These are phyloP conservation scores for Tetrahymena thermophila DNA, from an alignment of 73 alveolate genomes.

Conservation along the genomic window DNA sequence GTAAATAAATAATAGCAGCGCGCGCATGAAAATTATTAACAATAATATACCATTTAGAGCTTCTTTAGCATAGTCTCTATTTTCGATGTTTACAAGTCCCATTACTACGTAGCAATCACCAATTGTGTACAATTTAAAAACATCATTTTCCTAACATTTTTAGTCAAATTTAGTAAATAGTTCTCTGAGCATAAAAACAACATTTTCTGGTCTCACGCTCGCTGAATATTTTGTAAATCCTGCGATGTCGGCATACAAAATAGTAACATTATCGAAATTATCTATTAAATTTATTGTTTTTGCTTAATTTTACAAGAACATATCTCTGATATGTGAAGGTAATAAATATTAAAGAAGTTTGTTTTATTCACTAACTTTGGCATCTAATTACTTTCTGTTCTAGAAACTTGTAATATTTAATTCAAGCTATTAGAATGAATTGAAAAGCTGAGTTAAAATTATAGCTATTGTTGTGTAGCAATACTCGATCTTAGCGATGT, in stretches of 20 bases:
- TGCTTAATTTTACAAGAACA: not conserved
- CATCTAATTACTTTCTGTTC: not conserved
- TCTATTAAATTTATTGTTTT: conserved; percentile 4
- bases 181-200: conserved; percentile 28
- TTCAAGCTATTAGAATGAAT: not conserved
- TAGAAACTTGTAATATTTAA: not conserved
- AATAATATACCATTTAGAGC: conserved; percentile 13
- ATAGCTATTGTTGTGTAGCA: not conserved
- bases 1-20: not conserved
- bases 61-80: conserved; percentile 38
- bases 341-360: not conserved
- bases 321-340: not conserved
- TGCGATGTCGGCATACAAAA: conserved; percentile 39
- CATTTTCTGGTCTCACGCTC: conserved; percentile 27
- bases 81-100: conserved; percentile 36
- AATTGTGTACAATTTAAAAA: conserved; percentile 21
- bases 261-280: conserved; percentile 25
- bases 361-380: not conserved
- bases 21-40: too few species aligned
- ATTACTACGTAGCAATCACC: conserved; percentile 46
- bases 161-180: conserved; percentile 34
- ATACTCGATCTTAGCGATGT: not conserved
- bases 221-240: conserved; percentile 43
- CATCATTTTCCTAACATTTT: conserved; percentile 18
- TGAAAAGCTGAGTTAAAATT: not conserved